A percentile compares a stretch with the other conserved stretches of the same genome.
Evolutionary conservation across 2,329 filamentous ascomycete species (phyloP).

Genomic region (Lasiodiplodia hormozganensis): DNA sequence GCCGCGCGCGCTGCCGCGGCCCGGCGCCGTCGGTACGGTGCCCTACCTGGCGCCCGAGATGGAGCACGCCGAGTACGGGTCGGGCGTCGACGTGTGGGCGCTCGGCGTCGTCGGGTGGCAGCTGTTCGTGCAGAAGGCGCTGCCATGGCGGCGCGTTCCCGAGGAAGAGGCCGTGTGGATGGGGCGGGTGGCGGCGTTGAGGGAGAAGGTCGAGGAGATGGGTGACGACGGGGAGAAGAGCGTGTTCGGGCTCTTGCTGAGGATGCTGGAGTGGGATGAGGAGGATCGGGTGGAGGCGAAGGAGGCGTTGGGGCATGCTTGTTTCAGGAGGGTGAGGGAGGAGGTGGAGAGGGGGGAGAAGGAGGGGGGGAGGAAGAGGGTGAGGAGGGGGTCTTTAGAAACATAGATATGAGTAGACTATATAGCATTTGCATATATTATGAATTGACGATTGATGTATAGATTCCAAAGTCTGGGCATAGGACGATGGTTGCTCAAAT

Average conservation of each 20-base stretch:
- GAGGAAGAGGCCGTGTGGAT: constrained; percentile 9
- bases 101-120: constrained; percentile 14
- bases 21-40: constrained; percentile 19
- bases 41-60: constrained; percentile 27
- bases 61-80: constrained; percentile 7
- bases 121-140: neutral
- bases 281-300: neutral
- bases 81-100: constrained; percentile 9
- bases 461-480: no score
- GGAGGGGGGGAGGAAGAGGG: neutral
- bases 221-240: neutral
- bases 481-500: no score
- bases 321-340: neutral
- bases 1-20: neutral
- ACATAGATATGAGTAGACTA: neutral
- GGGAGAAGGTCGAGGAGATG: neutral
- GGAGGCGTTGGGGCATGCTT: neutral
- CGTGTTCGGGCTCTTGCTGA: neutral
- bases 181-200: neutral
- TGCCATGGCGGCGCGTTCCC: constrained; percentile 7
- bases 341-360: neutral
- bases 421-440: no score
- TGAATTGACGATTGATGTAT: neutral
- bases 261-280: constrained; percentile 17
- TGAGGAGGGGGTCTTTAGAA: neutral